Base-by-base conservation (phyloP, 2,329 filamentous ascomycete species). In the Bretziella fagacearum region DNA sequence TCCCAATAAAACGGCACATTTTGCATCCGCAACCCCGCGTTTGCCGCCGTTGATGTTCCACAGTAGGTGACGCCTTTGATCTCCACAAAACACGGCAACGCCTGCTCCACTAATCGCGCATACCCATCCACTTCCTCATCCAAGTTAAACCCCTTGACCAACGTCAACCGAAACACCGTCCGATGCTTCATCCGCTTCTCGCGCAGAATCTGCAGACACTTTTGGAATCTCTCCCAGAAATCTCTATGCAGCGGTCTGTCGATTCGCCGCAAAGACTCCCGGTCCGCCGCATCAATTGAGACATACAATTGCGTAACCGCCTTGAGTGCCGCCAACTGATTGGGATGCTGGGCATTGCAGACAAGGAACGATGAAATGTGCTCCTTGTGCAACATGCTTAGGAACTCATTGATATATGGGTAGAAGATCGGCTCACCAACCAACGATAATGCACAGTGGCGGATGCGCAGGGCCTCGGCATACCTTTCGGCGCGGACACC, bases 381-480 rank as follows among this genome's bases (percentile, higher is more conserved):
- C 60, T 93, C 83, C 10, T 62, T 66, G 64, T 96, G 89, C 53
- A 98, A 70, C 69, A 96, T 74, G 8, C 66, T 71, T 1, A 93
- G 68, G 57, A 96, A 87, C 58, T 87, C 81, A 62, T 98, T 95
- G 69, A 96, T 96, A 58, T 93, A 79, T 7, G 91, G 91, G 62
- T 96, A 96, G 66, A 96, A 96, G 56, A 95, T 95, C n/a, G 89
- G 89, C 62, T 98, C 89, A 55, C 91, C 89, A 18, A 98, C 91
- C 7, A 98, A 70, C 54, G 79, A 85, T 8, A 98, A 68, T 0
- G 91, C 91, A 60, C 89, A 98, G 63, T 98, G 89, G 1, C 85
- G 74, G 56, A 98, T 94, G 35, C 78, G 73, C 80, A 95, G 85
- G 0, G 87, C 89, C 65, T 96, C 91, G 5, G 81, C 77, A 58